Evolutionary conservation across 2,329 filamentous ascomycete genomes (phyloP), one percentile per base, ranked within the genome.

Genomic region (Aspergillus tubingensis): DNA sequence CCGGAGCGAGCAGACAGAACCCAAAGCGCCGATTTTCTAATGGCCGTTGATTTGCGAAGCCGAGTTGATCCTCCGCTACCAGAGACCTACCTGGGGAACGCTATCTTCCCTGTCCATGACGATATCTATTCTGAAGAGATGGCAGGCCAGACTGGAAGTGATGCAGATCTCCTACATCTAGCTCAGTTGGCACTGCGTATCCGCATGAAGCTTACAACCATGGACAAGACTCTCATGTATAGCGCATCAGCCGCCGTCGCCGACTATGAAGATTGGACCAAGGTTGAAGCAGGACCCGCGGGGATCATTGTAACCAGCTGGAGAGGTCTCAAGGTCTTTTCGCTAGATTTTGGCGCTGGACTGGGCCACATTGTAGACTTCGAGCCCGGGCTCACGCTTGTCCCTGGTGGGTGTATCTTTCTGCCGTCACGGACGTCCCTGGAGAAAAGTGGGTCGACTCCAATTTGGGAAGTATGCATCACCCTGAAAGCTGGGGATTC

Each of bases 81-180:
- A 15, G 27, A 61, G n/a, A 58, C 41, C 6, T 61, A 58, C 41
- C 47, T 58, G 6, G 54, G 54, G 17, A 57, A 50, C 25, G 32
- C 11, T 13, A 41, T 30, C 6, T 44, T 44, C 25, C 49, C 23
- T 38, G 27, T 43, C 15, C 25, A 41, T 15, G 15, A 23, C n/a
- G 30, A 48, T 5, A 59, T 48, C 15, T 48, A 48, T 19, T 10
- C 21, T 27, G 11, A 27, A 13, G 41, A 41, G 5, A 23, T 38
- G 38, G 54, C 39, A 41, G 23, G 27, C 19, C 48, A 36, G n/a
- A 48, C 47, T 4, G 13, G 19, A 13, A 17, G 54, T 44, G 17
- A 54, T 13, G 49, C 54, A 17, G 44, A 48, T 23, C 13, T 17
- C 7, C 44, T 27, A 13, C 44, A 48, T 15, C 44, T 48, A 15